phyloP scores from a whole-genome alignment of 768 basidiomycete genomes.

The Trametes coccinea region DNA sequence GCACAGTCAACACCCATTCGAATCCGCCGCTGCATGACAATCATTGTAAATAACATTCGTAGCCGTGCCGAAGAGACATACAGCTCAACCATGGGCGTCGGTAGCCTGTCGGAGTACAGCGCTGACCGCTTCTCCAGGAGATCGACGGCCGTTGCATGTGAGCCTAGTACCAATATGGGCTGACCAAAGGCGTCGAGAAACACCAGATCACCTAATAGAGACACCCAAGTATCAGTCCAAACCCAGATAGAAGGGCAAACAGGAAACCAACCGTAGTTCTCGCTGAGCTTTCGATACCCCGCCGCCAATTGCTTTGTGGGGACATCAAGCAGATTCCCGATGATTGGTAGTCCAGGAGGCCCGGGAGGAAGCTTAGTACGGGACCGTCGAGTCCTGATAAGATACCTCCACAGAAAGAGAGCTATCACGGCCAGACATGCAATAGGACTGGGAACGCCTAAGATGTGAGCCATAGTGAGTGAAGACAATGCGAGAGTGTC shows the following conservation, averaged over 20 bases:
- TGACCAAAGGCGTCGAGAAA: conserved; percentile 19
- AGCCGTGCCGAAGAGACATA: conserved; percentile 37
- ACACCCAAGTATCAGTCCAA: not conserved
- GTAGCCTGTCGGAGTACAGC: conserved; percentile 23
- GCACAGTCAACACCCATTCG: conserved; percentile 1
- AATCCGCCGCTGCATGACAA: not conserved
- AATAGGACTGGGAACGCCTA: not conserved
- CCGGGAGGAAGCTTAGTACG: conserved; percentile 18
- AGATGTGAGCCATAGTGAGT: not conserved
- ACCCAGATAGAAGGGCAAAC: not conserved
- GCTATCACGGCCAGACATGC: not conserved
- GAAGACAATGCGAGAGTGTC: no score
- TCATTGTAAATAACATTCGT: no score
- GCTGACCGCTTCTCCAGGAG: conserved; percentile 25
- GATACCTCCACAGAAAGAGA: not conserved
- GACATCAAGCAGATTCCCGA: conserved; percentile 21
- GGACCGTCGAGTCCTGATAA: not conserved
- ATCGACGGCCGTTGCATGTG: conserved; percentile 15
- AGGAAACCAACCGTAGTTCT: not conserved
- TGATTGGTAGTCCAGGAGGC: conserved; percentile 17
- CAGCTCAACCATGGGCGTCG: conserved; percentile 40
- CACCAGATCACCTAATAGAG: conserved; percentile 3
- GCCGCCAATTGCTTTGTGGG: conserved; percentile 8
- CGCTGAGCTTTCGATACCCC: conserved; percentile 1
- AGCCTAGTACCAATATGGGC: conserved; percentile 17